Evolutionary conservation across 139 green algal genomes (phyloP).

Genomic region (Chlamydomonas schloesseri): DNA sequence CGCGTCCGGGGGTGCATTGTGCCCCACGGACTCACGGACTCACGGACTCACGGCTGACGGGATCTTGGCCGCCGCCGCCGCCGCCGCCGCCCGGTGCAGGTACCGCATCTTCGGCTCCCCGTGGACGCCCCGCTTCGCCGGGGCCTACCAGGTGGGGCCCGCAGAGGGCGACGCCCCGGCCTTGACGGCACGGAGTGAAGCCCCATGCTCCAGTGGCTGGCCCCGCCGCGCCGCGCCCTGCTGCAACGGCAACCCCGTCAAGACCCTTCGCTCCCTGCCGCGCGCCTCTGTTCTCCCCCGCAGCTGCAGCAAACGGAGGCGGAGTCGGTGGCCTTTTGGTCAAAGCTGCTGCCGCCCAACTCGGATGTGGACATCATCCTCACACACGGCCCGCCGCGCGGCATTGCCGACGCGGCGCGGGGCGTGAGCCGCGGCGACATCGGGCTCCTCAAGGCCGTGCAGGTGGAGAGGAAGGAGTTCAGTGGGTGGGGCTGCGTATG

Average conservation of each 20-base stretch:
- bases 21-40: no score
- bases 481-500: neutral
- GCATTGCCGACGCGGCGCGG: conserved; percentile 29
- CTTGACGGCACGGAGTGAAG: no score
- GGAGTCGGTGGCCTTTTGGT: neutral
- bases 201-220: no score
- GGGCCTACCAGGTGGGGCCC: conserved; percentile 20
- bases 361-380: conserved; percentile 47
- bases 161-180: no score
- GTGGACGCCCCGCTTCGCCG: conserved; percentile 40
- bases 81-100: neutral
- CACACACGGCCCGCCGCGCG: conserved; percentile 48
- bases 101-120: conserved; percentile 47
- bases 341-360: conserved; percentile 30
- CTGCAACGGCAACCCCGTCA: no score
- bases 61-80: no score
- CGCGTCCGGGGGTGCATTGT: no score
- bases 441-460: conserved; percentile 30
- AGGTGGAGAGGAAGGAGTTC: neutral
- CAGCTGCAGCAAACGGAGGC: neutral
- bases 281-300: no score
- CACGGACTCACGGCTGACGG: no score
- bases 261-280: no score
- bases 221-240: no score
- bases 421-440: conserved; percentile 31